phyloP scores from a whole-genome alignment of 139 green algal genomes.

The Closterium sp. region DNA sequence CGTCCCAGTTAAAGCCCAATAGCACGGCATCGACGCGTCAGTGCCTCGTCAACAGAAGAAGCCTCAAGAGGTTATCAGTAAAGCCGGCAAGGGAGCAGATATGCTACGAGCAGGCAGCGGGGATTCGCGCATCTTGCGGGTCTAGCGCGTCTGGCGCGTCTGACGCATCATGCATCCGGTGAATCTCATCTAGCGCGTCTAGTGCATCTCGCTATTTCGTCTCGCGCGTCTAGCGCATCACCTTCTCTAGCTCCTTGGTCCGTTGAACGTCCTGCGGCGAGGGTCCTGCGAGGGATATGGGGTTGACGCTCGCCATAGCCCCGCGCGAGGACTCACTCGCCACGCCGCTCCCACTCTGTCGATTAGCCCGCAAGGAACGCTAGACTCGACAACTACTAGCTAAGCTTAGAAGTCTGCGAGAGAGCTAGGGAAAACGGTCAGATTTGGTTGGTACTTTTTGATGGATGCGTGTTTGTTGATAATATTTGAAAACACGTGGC shows the following conservation, averaged over 20 bases:
- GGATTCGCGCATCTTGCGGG: background rate
- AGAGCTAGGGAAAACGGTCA: too few species aligned
- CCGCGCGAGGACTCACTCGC: background rate
- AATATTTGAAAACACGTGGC: too few species aligned
- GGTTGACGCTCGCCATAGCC: background rate
- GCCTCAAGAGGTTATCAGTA: background rate
- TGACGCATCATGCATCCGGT: too few species aligned
- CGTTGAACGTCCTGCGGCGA: background rate
- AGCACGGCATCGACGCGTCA: too few species aligned
- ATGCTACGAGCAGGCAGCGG: background rate
- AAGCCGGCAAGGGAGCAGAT: background rate
- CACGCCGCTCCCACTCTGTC: background rate
- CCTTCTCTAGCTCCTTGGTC: background rate
- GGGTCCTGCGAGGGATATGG: constrained; percentile 25
- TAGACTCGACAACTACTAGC: background rate
- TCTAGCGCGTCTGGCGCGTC: too few species aligned
- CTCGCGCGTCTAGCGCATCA: background rate
- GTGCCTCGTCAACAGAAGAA: too few species aligned
- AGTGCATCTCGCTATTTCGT: too few species aligned
- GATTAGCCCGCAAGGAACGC: background rate
- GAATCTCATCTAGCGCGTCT: too few species aligned
- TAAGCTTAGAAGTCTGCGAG: background rate
- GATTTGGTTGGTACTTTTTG: too few species aligned
- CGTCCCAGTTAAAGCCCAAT: too few species aligned
- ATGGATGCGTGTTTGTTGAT: too few species aligned